Percentiles rank a stretch among this genome's conserved stretches.
phyloP scores from a whole-genome alignment of 2,329 filamentous ascomycete species.

The Pseudofabraea citricarpa region DNA sequence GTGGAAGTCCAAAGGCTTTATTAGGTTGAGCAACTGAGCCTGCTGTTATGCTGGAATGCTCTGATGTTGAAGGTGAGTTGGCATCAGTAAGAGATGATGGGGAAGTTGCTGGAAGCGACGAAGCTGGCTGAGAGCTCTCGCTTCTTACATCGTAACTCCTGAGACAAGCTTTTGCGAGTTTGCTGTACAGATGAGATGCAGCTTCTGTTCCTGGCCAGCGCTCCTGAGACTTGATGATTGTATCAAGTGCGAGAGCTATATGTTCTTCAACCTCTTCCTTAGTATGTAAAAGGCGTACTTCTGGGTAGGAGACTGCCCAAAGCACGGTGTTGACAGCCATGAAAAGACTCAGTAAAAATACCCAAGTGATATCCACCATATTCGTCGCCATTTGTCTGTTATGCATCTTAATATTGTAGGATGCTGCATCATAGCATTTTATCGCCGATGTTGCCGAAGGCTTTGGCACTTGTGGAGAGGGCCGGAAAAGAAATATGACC shows the following conservation, averaged over 20 bases:
- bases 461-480: slow-evolving; percentile 85
- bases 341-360: slow-evolving; percentile 84
- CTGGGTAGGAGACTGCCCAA: slow-evolving; percentile 85
- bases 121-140: slow-evolving; percentile 38
- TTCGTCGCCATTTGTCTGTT: slow-evolving; percentile 72
- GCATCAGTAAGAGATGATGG: slow-evolving; percentile 34
- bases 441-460: slow-evolving; percentile 75
- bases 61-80: slow-evolving; percentile 42
- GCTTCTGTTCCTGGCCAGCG: slow-evolving; percentile 89
- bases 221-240: slow-evolving; percentile 74
- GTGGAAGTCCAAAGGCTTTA: slow-evolving; percentile 31
- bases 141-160: slow-evolving; percentile 77
- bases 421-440: slow-evolving; percentile 77
- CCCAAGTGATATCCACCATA: slow-evolving; percentile 85
- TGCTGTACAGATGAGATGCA: slow-evolving; percentile 80
- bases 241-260: slow-evolving; percentile 69
- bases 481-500: slow-evolving; percentile 81
- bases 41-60: slow-evolving; percentile 32
- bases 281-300: slow-evolving; percentile 68
- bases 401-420: slow-evolving; percentile 77
- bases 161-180: slow-evolving; percentile 78
- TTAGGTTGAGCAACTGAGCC: slow-evolving; percentile 33
- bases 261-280: slow-evolving; percentile 73
- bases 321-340: slow-evolving; percentile 88
- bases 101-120: slow-evolving; percentile 41